Evolutionary conservation across 2,329 filamentous ascomycete genomes (phyloP), one percentile per base, ranked within the genome.

Genomic region (Alternaria panax): DNA sequence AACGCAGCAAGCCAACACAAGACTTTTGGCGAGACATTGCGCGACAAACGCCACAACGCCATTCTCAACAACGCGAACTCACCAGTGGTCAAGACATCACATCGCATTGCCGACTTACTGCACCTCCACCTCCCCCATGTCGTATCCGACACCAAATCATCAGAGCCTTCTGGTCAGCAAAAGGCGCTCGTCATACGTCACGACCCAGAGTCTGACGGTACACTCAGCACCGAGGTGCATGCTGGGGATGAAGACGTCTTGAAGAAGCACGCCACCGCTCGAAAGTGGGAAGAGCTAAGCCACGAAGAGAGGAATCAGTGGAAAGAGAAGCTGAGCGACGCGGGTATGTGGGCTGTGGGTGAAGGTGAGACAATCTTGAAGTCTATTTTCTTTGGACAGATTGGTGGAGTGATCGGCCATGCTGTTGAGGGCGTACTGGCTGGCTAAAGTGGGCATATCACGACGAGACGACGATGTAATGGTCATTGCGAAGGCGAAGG

Each of bases 291-390:
- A 57, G 87, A 93, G 59, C 78, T 96, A 43, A 81, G 82, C 6
- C 80, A 84, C 12, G 79, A 85, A 54, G 86, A 93, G 76, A 86
- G 86, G 74, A 79, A 82, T 51, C 80, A 82, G 18, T 96, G 92
- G 92, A 92, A 88, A 79, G 78, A 85, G 66, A 86, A 84, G 72
- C 82, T 96, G 34, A 82, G 82, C 55, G 83, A 88, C 54, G 88
- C 91, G 0, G 92, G 92, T 0, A 87, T 92, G 64, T 96, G 92
- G 92, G 86, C 86, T n/a, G 88, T 89, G 73, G 84, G 87, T 36
- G 91, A 94, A 82, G 91, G 91, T 3, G 92, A 94, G 80, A 84
- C 83, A 9, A 86, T 95, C 28, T 85, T 96, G 67, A 88, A 89
- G 78, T 90, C 91, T 3, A 86, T 96, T 30, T 80, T 96, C 63